Evolutionary conservation across 2,329 filamentous ascomycete species (phyloP), one percentile per base, ranked within the genome.

Genomic region (Aspergillus sp.): DNA sequence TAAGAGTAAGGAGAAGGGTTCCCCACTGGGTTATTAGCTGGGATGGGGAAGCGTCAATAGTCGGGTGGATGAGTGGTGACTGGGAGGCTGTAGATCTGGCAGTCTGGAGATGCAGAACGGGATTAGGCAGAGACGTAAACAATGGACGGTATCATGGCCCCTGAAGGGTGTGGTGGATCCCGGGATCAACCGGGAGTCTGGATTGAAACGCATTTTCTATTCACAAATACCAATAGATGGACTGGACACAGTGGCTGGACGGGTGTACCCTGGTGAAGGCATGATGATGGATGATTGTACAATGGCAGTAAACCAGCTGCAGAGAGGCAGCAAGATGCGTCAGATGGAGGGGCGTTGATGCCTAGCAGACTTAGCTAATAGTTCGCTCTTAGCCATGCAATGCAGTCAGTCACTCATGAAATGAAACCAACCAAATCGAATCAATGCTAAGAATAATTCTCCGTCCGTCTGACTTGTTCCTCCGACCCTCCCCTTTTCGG

Each of bases 41-140:
- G 48, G 54, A 62, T 58, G 60, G 57, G 38, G 55, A 49, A 62
- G 23, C 51, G 51, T 60, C 61, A 63, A 65, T 65, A 66, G 63
- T 63, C 25, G 15, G 48, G 55, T 58, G 41, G 36, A 30, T 32
- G 43, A 13, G 21, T 55, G 38, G 38, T 54, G 57, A 58, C 48
- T 60, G 57, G 32, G 56, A 51, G 48, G 48, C 25, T 62, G 62
- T 60, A 64, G 59, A 62, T 64, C 63, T 59, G 50, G 47, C 53
- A 39, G 39, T 53, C 17, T 50, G 41, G 39, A 63, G 30, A 57
- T 63, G 61, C 59, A 60, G 48, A 36, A 36, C 25, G 53, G 53
- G 47, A 56, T 59, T 62, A 68, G 66, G 65, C 66, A 68, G 66
- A 64, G 59, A 61, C 63, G 63, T 64, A 60, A 52, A 36, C 32